These are phyloP conservation scores for Rhynchosporium graminicola DNA, from an alignment of 2,329 filamentous ascomycete genomes.

Conservation along the genomic window DNA sequence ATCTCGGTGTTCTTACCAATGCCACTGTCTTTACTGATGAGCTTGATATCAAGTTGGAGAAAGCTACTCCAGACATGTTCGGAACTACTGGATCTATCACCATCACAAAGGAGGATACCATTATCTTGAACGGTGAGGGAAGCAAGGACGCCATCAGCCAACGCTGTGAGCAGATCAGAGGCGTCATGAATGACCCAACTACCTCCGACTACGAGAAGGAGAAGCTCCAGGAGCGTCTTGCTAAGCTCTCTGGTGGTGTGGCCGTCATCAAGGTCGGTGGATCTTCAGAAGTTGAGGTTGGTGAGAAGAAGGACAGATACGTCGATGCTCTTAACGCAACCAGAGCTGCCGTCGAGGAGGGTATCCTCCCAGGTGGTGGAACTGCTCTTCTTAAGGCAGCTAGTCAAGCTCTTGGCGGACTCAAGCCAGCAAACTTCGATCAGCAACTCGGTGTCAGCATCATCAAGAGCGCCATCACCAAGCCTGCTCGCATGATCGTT, in stretches of 20 bases:
- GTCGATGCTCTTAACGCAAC: constrained; percentile 98
- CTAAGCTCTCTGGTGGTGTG: constrained; percentile 98
- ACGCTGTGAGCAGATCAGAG: constrained; percentile 98
- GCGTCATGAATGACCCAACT: constrained; percentile 88
- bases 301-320: constrained; percentile 99
- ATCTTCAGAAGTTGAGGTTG: constrained; percentile 95
- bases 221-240: constrained; percentile 99
- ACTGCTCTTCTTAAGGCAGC: constrained; percentile 98
- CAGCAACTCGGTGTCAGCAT: constrained; percentile 98
- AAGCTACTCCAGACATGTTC: constrained; percentile 93
- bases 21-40: constrained; percentile 97
- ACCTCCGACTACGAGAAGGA: constrained; percentile 99
- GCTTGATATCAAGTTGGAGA: constrained; percentile 98
- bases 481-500: constrained; percentile 90
- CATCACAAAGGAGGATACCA: constrained; percentile 99
- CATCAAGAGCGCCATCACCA: constrained; percentile 96
- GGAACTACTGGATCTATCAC: constrained; percentile 97
- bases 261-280: constrained; percentile 99
- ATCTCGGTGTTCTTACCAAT: constrained; percentile 94
- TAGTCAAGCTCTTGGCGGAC: constrained; percentile 76
- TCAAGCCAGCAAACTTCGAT: constrained; percentile 96
- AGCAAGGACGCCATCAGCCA: constrained; percentile 91
- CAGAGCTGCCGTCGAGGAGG: constrained; percentile 96
- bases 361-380: constrained; percentile 97
- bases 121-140: constrained; percentile 95